These are phyloP conservation scores for Pythium myriotylum DNA, from an alignment of 352 stramenopile species.

Conservation along the genomic window DNA sequence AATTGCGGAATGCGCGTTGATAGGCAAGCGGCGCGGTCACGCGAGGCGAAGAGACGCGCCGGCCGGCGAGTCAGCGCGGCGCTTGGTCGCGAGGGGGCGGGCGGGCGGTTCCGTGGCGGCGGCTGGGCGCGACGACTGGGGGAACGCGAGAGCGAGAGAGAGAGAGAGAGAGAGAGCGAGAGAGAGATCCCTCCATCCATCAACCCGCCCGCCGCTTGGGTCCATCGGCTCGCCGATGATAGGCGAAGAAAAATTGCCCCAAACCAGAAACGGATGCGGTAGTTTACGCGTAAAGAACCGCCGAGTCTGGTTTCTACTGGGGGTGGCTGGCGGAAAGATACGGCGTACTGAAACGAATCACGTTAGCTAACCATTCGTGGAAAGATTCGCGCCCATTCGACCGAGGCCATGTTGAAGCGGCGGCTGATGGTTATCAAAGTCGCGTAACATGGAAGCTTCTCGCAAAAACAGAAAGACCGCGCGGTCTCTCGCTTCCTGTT, in stretches of 20 bases:
- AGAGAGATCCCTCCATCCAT: slow-evolving; percentile 1
- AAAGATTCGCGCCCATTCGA: slow-evolving; percentile 25
- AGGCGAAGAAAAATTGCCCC: slow-evolving; percentile 14
- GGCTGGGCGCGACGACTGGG: background rate
- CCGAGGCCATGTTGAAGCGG: slow-evolving; percentile 17
- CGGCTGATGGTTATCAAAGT: slow-evolving; percentile 33
- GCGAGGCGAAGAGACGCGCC: slow-evolving; percentile 16
- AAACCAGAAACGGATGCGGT: slow-evolving; percentile 25
- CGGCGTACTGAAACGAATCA: slow-evolving; percentile 10
- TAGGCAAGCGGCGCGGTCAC: slow-evolving; percentile 13
- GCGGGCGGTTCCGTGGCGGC: slow-evolving; percentile 6
- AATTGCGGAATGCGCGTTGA: slow-evolving; percentile 27
- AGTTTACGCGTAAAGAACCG: background rate
- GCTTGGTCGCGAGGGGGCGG: slow-evolving; percentile 18
- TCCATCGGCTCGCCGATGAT: slow-evolving; percentile 6
- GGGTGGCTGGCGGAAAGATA: background rate
- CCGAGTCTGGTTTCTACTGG: slow-evolving; percentile 1
- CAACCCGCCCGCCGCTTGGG: slow-evolving; percentile 1
- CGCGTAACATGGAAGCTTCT: slow-evolving; percentile 16
- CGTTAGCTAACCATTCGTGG: slow-evolving; percentile 25
- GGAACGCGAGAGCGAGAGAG: background rate
- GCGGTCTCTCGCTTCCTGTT: background rate
- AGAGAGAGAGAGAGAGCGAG: background rate
- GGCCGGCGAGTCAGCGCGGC: slow-evolving; percentile 31
- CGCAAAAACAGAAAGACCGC: background rate